Base-by-base conservation (phyloP, 805 yeast species). In the Teunomyces barrocoloradensis region DNA sequence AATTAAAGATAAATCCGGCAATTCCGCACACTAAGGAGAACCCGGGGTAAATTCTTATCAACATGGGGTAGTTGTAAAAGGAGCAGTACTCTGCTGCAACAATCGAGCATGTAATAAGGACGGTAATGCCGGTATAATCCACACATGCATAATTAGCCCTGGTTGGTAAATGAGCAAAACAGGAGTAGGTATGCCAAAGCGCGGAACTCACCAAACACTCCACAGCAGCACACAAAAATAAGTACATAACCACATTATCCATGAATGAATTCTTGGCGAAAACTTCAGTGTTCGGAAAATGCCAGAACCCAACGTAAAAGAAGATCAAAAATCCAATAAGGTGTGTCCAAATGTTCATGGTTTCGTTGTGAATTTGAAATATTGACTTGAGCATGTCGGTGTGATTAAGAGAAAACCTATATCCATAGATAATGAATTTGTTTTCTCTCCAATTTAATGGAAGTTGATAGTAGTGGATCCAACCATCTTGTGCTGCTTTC, bases 381-480 rank as follows among this genome's bases (percentile, higher is more conserved):
- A 90, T 70, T 42, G 91, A 80, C 49, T 73, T 65, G 27, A 85
- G 44, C 53, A 94, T 85, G 46, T 78, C 75, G 5, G 58, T 27
- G 60, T 85, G 90, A 35, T 79, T 76, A 48, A 79, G 70, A 51
- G 85, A 82, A 67, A 92, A 94, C 50, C 97, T 73, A 69, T 92
- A 94, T 2, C 98, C 98, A 46, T 80, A 71, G 17, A 86, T 73
- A 49, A 94, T 88, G 64, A 79, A 90, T 49, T 89, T 83, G 68
- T 94, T 92, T 66, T 91, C 97, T 59, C 96, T 79, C 96, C 97
- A 92, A 42, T 87, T 89, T 55, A 85, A 80, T 2, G 99, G 99
- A 37, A 92, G 72, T 64, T 92, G 96, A 60, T 87, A 89, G 64
- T 85, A 88, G 54, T 89, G 89, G 36, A 92, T 67, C 47, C 82